Percentiles rank a stretch among this genome's conserved stretches.
These are phyloP conservation scores for Quercus bicolor DNA, from an alignment of 306 rosid genomes.

Conservation along the genomic window DNA sequence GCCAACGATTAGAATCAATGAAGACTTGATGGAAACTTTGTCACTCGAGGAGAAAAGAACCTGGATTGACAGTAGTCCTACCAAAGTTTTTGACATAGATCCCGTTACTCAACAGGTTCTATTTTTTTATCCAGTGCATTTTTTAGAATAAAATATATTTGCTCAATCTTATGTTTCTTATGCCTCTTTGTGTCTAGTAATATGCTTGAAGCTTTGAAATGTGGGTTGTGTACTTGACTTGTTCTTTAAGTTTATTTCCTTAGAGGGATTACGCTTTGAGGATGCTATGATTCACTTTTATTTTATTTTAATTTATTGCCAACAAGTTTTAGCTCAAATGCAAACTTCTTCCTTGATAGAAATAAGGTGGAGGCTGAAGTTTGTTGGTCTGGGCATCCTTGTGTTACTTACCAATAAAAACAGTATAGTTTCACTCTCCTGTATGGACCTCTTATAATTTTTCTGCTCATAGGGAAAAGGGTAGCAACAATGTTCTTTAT, in stretches of 20 bases:
- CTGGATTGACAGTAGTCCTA: conserved; percentile 92
- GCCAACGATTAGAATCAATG: conserved; percentile 80
- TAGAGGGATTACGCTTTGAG: background rate
- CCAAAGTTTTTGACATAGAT: conserved; percentile 79
- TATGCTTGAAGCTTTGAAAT: background rate
- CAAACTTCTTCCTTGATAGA: too few relatives aligned
- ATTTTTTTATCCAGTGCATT: background rate
- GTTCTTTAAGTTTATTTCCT: background rate
- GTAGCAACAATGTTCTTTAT: background rate
- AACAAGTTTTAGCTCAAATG: too few relatives aligned
- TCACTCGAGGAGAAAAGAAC: conserved; percentile 69
- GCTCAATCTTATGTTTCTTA: background rate
- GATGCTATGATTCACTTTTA: background rate
- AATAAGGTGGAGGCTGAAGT: too few relatives aligned
- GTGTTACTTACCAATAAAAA: too few relatives aligned
- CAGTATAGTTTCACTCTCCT: background rate
- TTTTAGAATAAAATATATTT: background rate
- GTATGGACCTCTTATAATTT: background rate
- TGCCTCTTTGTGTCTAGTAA: background rate
- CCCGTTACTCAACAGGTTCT: conserved; percentile 72
- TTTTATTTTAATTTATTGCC: background rate
- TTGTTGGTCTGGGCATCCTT: too few relatives aligned
- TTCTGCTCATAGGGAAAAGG: background rate
- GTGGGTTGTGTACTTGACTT: background rate
- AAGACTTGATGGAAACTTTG: conserved; percentile 86